Evolutionary conservation across 2,329 filamentous ascomycete genomes (phyloP), one percentile per base, ranked within the genome.

Genomic region (Beauveria sp.): DNA sequence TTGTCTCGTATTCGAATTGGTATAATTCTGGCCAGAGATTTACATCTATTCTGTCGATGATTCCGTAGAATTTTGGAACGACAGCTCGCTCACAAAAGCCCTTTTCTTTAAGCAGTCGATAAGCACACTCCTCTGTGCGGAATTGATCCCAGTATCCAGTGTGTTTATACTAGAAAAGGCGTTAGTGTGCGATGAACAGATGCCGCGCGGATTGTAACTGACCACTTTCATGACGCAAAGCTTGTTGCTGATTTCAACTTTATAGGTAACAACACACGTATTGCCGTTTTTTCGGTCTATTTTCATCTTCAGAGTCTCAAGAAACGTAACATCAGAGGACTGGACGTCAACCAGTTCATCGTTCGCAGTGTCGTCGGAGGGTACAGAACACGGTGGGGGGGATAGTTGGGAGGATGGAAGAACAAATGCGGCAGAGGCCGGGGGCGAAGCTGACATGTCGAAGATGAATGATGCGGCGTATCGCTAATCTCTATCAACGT

Each of bases 261-360:
- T 28, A 3, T 24, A 54, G 18, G 38, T 43, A 18, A 54, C 8
- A 18, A 43, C 52, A 26, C 30, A 12, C 18, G 7, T 38, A 22
- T 54, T 16, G 30, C 52, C 34, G n/a, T 43, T 54, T 28, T 54
- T 52, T 5, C 16, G 3, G 50, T 38, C 16, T 16, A 14, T 40
- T 22, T 52, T 52, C 1, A 18, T 38, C 38, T 43, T 43, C 5
- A 54, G 52, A 18, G 14, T 54, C 20, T 43, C 52, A 12, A 43
- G 20, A 54, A 28, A 54, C 38, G 10, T 22, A 20, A 54, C 52
- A 3, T 43, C 52, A 14, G 49, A 43, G 45, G 42, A 43, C 22
- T 40, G 26, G n/a, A 60, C 10, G 58, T 24, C 57, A 74, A 72
- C 12, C 22, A 49, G 22, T 49, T 49, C 12, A 49, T 49, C 46